Conservation (phyloP, 2,329 filamentous ascomycete species). For the Trichoderma sp. region DNA sequence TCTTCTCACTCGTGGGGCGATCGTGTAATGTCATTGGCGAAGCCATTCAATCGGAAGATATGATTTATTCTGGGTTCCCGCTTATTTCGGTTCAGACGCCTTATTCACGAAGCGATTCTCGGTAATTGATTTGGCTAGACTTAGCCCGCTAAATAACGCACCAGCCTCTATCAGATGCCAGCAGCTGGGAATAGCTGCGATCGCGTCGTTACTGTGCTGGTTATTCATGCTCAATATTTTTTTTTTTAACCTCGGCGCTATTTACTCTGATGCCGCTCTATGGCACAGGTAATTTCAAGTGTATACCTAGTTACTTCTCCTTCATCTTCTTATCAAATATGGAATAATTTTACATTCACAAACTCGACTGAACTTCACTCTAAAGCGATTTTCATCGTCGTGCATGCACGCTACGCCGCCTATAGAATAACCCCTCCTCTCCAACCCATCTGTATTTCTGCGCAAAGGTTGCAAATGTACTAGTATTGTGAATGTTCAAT, state of each 20-base stretch:
- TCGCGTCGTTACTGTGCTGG: not conserved
- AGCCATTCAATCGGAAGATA: not conserved
- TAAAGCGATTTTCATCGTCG: not conserved
- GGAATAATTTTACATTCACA: not conserved
- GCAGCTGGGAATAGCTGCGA: not conserved
- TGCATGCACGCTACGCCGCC: not conserved
- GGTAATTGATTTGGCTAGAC: slow-evolving; percentile 10
- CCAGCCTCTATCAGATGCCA: not conserved
- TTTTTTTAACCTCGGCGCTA: slow-evolving; percentile 30
- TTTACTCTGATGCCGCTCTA: not conserved
- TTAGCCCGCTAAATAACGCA: not conserved
- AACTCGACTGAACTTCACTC: not conserved
- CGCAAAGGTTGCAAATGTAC: not conserved
- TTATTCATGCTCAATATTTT: slow-evolving; percentile 25
- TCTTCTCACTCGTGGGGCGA: not conserved
- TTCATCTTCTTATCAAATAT: not conserved
- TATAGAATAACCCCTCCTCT: too few relatives aligned
- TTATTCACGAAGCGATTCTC: not conserved
- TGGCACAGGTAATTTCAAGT: not conserved
- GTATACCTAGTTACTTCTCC: not conserved
- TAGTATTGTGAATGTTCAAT: not conserved
- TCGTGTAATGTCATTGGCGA: slow-evolving; percentile 4
- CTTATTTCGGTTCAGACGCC: not conserved
- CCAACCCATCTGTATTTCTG: not conserved
- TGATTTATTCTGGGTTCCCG: not conserved